Evolutionary conservation across 1,139 yeast species (phyloP).

Genomic region (Eremothecium gossypii): DNA sequence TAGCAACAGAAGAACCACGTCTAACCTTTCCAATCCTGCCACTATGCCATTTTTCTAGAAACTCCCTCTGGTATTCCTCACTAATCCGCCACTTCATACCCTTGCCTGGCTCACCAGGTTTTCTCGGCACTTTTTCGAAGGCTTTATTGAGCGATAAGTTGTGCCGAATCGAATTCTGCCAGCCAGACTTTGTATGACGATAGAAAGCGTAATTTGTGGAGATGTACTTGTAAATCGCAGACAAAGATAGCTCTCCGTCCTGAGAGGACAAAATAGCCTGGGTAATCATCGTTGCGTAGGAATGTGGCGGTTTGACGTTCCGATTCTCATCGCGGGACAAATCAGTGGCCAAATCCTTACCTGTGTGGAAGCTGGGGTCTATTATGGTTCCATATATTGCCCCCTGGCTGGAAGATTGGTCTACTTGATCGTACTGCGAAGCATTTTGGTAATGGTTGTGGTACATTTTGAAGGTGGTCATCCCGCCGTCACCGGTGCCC

Average conservation of each 20-base stretch:
- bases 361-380: slow-evolving; percentile 20
- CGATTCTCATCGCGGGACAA: slow-evolving; percentile 82
- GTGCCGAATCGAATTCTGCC: slow-evolving; percentile 89
- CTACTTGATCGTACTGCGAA: slow-evolving; percentile 1
- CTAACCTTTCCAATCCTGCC: slow-evolving; percentile 68
- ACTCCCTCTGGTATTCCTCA: slow-evolving; percentile 75
- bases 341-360: slow-evolving; percentile 29
- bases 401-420: slow-evolving; percentile 4
- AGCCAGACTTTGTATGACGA: slow-evolving; percentile 86
- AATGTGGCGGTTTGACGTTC: slow-evolving; percentile 92
- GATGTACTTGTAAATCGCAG: slow-evolving; percentile 91
- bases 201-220: slow-evolving; percentile 82
- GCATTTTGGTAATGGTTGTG: slow-evolving; percentile 1
- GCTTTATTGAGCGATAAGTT: slow-evolving; percentile 76
- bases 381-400: slow-evolving; percentile 11
- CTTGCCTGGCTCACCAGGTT: slow-evolving; percentile 94
- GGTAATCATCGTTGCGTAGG: slow-evolving; percentile 96
- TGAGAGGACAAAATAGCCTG: slow-evolving; percentile 86
- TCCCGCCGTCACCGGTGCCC: slow-evolving; percentile 2
- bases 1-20: slow-evolving; percentile 69
- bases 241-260: slow-evolving; percentile 79
- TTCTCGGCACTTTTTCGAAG: slow-evolving; percentile 89
- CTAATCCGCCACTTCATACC: slow-evolving; percentile 99
- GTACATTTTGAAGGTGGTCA: slow-evolving; percentile 26
- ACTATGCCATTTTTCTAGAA: slow-evolving; percentile 64